Base-by-base conservation (phyloP, 1,284 basidiomycete species). In the Entoloma clypeatum region DNA sequence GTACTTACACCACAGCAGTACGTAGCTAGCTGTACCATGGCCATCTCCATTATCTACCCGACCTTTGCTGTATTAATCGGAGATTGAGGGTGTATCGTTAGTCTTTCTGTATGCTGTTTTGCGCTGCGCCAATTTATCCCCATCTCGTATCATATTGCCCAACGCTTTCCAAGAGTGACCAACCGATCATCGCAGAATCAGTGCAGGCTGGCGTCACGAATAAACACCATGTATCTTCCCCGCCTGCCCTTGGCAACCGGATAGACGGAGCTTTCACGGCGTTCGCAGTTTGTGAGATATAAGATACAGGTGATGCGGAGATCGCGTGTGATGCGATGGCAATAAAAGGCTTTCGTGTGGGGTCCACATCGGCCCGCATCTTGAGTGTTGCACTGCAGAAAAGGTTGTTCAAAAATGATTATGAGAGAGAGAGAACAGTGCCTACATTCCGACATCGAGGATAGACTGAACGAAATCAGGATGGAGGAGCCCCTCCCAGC, bases 401-500 rank as follows among this genome's bases (percentile, higher is more conserved):
- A 3, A 10, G 17, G n/a, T 36, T 18, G 4, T 26, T 22, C 13
- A 4, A 41, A 25, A 14, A 22, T 3, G 25, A 17, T 13, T 11
- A 41, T 40, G 27, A 7, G 18, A 37, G 9, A 32, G 32, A 24
- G 8, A 13, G 17, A 27, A 22, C 16, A 21, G 13, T 22, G 61
- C 71, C 33, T 51, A 78, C 75, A 60, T 43, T 3, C 65, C 59
- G 0, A 56, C 54, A 24, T 77, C 65, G 11, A 84, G 52, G 17
- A 81, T 54, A 0, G 58, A 58, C 46, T 72, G 69, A 5, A 81
- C 64, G 47, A 85, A 81, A 1, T 32, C 41, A 0, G 71, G 63
- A 7, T 67, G 50, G 21, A 86, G 58, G 18, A 85, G 58, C 1
- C 84, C 83, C 13, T 51, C 59, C 82, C 81, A 86, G 24, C 67